Percentiles rank a stretch among this genome's conserved stretches.
Evolutionary conservation across 116 monocot species (phyloP).

Genomic region (Dioscorea cayenensis): DNA sequence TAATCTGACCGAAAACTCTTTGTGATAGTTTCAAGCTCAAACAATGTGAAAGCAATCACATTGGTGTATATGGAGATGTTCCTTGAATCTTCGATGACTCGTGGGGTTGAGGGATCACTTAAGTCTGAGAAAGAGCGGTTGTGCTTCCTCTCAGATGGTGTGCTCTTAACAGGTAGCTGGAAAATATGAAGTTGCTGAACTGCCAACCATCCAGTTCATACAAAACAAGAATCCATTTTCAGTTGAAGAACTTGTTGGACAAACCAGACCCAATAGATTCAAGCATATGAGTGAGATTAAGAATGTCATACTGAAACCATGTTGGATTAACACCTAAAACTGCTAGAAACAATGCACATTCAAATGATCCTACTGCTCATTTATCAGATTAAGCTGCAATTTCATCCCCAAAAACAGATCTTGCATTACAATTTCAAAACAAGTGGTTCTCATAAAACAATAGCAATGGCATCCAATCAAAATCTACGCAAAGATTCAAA

Average conservation of each 20-base stretch:
- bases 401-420: no score
- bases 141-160: constrained; percentile 49
- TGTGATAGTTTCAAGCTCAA: constrained; percentile 84
- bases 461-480: no score
- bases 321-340: not conserved
- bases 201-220: constrained; percentile 22
- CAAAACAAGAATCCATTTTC: not conserved
- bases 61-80: constrained; percentile 79
- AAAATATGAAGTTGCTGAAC: constrained; percentile 68
- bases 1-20: constrained; percentile 87
- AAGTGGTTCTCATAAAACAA: no score
- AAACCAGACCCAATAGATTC: not conserved
- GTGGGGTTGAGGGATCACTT: constrained; percentile 50
- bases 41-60: constrained; percentile 77
- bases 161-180: constrained; percentile 37
- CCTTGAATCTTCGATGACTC: constrained; percentile 62
- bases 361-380: no score
- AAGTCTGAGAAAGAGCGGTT: constrained; percentile 52
- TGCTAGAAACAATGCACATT: not conserved
- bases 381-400: no score
- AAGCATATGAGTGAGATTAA: not conserved
- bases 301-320: not conserved
- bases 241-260: not conserved
- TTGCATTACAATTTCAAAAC: no score
- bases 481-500: no score